Percentiles rank a stretch among this genome's conserved stretches.
Evolutionary conservation across 1,284 basidiomycete genomes (phyloP).

Genomic region (Leccinum cinnamomeum): DNA sequence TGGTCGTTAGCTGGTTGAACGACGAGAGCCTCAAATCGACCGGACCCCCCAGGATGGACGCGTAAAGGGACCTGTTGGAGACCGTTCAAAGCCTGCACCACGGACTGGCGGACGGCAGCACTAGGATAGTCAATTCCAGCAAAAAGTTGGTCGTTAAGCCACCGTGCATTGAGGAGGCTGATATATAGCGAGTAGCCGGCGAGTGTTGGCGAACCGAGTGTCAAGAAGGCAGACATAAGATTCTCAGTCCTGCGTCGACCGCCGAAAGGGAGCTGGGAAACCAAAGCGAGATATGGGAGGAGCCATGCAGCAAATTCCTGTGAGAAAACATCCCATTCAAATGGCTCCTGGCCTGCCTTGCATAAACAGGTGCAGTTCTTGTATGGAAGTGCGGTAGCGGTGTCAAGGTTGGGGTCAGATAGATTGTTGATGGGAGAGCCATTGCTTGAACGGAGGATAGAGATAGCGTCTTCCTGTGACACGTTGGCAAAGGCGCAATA

Average conservation of each 20-base stretch:
- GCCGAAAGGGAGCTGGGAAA: conserved; percentile 47
- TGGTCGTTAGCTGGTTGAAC: conserved; percentile 35
- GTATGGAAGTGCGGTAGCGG: background rate
- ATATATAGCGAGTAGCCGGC: conserved; percentile 36
- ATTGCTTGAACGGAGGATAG: conserved; percentile 16
- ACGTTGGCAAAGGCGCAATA: conserved; percentile 7
- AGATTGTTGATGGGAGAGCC: background rate
- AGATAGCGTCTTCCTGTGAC: conserved; percentile 15
- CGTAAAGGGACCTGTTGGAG: conserved; percentile 36
- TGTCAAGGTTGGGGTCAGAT: conserved; percentile 8
- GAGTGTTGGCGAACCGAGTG: conserved; percentile 37
- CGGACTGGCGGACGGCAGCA: conserved; percentile 11
- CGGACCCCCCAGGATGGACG: conserved; percentile 21
- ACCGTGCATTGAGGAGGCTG: conserved; percentile 34
- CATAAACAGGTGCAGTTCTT: conserved; percentile 22
- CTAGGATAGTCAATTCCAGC: conserved; percentile 22
- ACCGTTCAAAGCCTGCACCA: conserved; percentile 25
- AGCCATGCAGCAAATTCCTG: conserved; percentile 45
- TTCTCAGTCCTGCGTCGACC: conserved; percentile 29
- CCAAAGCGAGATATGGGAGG: conserved; percentile 43
- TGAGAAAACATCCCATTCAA: conserved; percentile 41
- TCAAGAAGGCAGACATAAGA: conserved; percentile 32
- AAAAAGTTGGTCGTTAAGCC: conserved; percentile 30
- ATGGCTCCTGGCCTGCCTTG: conserved; percentile 27
- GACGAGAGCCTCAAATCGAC: conserved; percentile 31